phyloP scores from a whole-genome alignment of 306 rosid species.

The Mimosa pudica region DNA sequence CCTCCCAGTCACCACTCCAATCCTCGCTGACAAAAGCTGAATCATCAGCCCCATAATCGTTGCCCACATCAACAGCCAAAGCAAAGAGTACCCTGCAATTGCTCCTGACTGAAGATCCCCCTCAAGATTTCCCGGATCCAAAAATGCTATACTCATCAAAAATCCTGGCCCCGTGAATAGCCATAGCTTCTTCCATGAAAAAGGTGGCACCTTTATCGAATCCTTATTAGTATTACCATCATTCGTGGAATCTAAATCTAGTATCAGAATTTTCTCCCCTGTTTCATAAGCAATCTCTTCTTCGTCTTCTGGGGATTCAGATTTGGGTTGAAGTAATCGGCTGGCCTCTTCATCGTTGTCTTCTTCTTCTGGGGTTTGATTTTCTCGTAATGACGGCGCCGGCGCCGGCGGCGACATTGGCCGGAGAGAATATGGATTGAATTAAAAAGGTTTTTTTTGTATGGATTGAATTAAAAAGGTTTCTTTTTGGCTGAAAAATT shows the following conservation, averaged over 20 bases:
- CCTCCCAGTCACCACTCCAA: constrained; percentile 84
- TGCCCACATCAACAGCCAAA: constrained; percentile 90
- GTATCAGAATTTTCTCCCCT: constrained; percentile 69
- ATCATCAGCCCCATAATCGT: constrained; percentile 77
- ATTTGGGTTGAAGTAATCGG: constrained; percentile 48
- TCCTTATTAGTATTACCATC: constrained; percentile 23
- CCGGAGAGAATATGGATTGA: not conserved
- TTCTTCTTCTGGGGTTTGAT: constrained; percentile 38
- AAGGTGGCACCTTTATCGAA: constrained; percentile 48
- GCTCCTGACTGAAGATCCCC: constrained; percentile 95
- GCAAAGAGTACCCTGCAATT: constrained; percentile 77
- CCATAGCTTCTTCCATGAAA: constrained; percentile 88
- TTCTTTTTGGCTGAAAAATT: no score
- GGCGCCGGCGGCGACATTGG: constrained; percentile 47
- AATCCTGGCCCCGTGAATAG: constrained; percentile 85
- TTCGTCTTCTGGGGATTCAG: constrained; percentile 20
- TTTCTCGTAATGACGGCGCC: constrained; percentile 34
- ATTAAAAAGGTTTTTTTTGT: not conserved
- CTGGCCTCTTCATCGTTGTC: constrained; percentile 57
- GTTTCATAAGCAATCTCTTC: constrained; percentile 71
- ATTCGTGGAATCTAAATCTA: constrained; percentile 42
- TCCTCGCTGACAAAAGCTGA: constrained; percentile 67
- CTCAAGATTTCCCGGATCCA: constrained; percentile 92
- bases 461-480: no score
- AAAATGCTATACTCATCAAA: constrained; percentile 86